Evolutionary conservation across 345 rosid species (phyloP), one percentile per base, ranked within the genome.

Genomic region (Eucalyptus shirleyi): DNA sequence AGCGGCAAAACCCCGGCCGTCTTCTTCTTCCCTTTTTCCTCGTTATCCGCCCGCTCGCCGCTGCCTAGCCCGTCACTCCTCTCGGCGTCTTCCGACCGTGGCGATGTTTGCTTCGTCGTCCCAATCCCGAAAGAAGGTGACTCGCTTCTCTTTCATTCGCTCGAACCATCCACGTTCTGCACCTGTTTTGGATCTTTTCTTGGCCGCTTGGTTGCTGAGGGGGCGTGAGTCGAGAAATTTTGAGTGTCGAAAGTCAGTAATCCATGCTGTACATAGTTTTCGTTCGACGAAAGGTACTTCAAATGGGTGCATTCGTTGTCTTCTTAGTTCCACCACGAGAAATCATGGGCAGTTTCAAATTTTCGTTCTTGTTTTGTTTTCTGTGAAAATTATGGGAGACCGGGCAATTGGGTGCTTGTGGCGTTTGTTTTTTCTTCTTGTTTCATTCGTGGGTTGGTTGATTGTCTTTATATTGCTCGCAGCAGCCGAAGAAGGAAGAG

Each of bases 401-500:
- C 83, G 0, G 24, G 83, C 83, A 77, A 77, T 40, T 21, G 83
- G 83, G 47, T 77, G 83, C 83, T 77, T 5, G 7, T 21, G 83
- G 47, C 13, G 47, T 37, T 21, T 77, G 47, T 44, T 86, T 86
- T 49, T 30, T 50, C 55, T 50, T 50, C 28, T 47, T 23, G 60
- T 45, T 30, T 86, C 62, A 32, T 86, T 86, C 16, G 23, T n/a
- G 65, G 65, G 83, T 77, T 77, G 32, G 32, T 77, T 77, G 8
- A 49, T 62, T 86, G 5, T 47, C 11, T 44, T 47, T 86, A 12
- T 86, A 21, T 86, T 30, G 37, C 69, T 60, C 88, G 93, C 90
- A 92, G 93, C 90, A 91, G 92, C 94, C 95, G 92, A 95, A 92
- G 89, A 93, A 87, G 89, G 26, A 87, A 60, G 95, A 94, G 89